phyloP scores from a whole-genome alignment of 208 protist species.

The Leishmania guyanensis region DNA sequence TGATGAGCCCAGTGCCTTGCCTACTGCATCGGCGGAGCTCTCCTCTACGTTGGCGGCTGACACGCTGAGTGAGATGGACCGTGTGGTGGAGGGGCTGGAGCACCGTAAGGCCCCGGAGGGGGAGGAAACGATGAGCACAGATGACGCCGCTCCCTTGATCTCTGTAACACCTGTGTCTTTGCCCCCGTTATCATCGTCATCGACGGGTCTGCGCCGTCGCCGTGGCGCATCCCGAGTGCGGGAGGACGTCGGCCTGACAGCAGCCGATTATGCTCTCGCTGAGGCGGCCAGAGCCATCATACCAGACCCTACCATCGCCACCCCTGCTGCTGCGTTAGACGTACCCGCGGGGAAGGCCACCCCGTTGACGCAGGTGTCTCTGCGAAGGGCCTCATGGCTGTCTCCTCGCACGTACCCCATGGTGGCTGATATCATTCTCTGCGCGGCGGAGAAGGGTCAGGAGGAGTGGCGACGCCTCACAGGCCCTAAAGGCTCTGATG shows the following conservation, averaged over 20 bases:
- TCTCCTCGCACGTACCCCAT: conserved; percentile 25
- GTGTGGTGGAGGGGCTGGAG: background rate
- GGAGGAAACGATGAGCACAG: background rate
- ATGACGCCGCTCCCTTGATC: background rate
- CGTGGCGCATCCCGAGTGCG: background rate
- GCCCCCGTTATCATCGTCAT: background rate
- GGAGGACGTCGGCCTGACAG: background rate
- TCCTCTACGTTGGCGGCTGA: background rate
- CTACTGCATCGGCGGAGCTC: background rate
- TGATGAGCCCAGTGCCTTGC: background rate
- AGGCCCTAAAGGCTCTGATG: background rate
- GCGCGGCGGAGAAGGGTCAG: conserved; percentile 15
- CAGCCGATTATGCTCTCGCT: background rate
- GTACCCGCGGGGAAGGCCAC: background rate
- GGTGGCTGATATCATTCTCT: conserved; percentile 42
- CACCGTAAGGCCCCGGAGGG: background rate
- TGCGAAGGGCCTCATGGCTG: conserved; percentile 20
- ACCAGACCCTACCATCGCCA: background rate
- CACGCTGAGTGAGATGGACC: background rate
- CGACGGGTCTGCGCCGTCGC: conserved; percentile 9
- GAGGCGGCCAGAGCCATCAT: background rate
- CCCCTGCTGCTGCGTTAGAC: background rate
- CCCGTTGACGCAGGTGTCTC: background rate
- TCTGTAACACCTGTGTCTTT: background rate
- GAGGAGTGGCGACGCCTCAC: conserved; percentile 29